Evolutionary conservation across 176 grass and related monocot species (phyloP).

Genomic region (Urochloa ruziziensis): DNA sequence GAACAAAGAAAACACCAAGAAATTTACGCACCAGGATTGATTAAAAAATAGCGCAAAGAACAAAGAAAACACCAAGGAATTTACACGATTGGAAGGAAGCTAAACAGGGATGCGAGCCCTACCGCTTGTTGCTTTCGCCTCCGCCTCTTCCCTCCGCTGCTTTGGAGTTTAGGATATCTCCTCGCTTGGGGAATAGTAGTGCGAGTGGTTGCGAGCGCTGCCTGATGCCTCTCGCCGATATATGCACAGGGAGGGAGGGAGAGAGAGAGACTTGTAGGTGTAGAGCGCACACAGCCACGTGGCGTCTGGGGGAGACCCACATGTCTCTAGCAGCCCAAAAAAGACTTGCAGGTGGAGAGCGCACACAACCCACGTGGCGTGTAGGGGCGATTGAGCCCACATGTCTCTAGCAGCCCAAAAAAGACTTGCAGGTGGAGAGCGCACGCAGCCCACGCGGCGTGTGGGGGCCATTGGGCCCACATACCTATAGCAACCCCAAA

Average conservation of each 20-base stretch:
- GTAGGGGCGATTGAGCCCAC: not conserved
- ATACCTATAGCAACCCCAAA: not conserved
- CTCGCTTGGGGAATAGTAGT: not conserved
- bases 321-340: not conserved
- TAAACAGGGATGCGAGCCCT: slow-evolving; percentile 24
- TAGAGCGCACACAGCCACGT: not conserved
- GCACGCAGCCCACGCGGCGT: not conserved
- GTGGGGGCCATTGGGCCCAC: not conserved
- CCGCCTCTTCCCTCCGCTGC: not conserved
- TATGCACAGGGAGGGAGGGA: slow-evolving; percentile 8
- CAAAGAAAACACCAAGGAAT: not conserved
- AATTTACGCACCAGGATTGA: not conserved
- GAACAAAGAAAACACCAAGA: too few species aligned
- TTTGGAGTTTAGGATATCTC: slow-evolving; percentile 37
- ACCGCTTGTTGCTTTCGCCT: slow-evolving; percentile 50
- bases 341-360: not conserved
- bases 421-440: not conserved
- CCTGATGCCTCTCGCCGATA: slow-evolving; percentile 13
- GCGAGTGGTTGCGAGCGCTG: slow-evolving; percentile 36
- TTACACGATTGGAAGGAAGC: not conserved
- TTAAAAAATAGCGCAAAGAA: slow-evolving; percentile 24
- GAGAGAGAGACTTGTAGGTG: not conserved
- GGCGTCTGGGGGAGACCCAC: not conserved
- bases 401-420: not conserved
- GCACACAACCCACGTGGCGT: not conserved